Base-by-base conservation (phyloP, 768 basidiomycete genomes). In the Harrya chromipes region DNA sequence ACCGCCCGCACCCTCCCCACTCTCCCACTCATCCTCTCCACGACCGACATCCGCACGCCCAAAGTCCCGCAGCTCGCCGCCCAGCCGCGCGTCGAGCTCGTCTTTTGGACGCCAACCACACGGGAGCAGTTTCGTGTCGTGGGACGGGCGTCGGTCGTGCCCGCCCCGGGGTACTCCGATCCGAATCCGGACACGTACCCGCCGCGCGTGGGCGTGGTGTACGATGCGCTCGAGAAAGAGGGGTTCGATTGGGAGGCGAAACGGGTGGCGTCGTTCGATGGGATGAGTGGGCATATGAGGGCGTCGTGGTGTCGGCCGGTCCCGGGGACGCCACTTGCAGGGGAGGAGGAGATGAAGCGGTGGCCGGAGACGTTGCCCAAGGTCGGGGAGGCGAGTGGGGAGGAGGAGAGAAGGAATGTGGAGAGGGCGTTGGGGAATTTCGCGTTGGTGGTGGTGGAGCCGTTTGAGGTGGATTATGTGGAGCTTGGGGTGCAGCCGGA, bases 41-140 rank as follows among this genome's bases (percentile, higher is more conserved):
- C 85, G 10, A 89, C 89, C 42, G 90, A 91, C 69, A 63, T 84
- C 40, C 85, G 90, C 21, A 75, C 83, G 2, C 81, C 82, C 19
- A 93, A 93, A 58, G 75, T 80, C 33, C 38, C 66, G 1, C 83
- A 90, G 55, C 69, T 90, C 42, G 72, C 72, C 49, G 60, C 75
- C 12, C 64, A 72, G 38, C 33, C 6, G 5, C 8, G 40, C 19
- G 78, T 84, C 53, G 85, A 92, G 63, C 55, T 85, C 38, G 79
- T 75, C 11, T 93, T 86, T 83, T 94, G 89, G 87, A 77, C 84
- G 44, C 74, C 78, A 24, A 76, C 78, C 17, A 76, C 80, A 0
- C 65, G 75, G 43, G 83, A 88, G 61, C 91, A 94, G 59, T 91
- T 84, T 62, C 83, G 92, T 38, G 69, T 94, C 60, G 52, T 71